These are phyloP conservation scores for Naganishia vaughanmartiniae DNA, from an alignment of 768 basidiomycete species.

Conservation along the genomic window DNA sequence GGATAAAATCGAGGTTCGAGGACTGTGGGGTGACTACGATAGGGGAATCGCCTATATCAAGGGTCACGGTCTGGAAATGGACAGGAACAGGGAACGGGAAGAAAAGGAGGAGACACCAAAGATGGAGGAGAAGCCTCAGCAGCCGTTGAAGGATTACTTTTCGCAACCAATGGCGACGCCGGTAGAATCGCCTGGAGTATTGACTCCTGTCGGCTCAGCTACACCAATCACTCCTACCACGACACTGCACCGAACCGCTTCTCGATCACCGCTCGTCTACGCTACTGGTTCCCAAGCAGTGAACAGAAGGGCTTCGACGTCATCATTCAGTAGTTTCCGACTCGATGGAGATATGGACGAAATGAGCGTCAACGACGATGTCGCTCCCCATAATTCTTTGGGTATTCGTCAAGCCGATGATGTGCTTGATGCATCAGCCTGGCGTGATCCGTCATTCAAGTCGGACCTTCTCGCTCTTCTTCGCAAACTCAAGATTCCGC, in stretches of 20 bases:
- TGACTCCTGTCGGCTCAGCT: constrained; percentile 5
- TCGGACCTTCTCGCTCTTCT: constrained; percentile 45
- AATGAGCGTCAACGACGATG: constrained; percentile 1
- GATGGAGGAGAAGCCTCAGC: constrained; percentile 13
- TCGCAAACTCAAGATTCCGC: constrained; percentile 43
- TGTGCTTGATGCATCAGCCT: constrained; percentile 31
- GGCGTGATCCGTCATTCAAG: constrained; percentile 50
- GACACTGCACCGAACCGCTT: background rate
- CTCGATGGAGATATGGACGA: constrained; percentile 26
- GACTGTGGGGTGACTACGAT: constrained; percentile 88
- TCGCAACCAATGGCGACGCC: background rate
- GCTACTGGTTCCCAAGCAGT: background rate
- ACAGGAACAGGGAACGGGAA: constrained; percentile 6
- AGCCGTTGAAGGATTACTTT: constrained; percentile 24
- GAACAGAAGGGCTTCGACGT: constrained; percentile 16
- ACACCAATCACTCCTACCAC: background rate
- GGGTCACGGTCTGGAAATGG: constrained; percentile 59
- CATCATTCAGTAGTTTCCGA: constrained; percentile 26
- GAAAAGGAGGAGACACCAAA: constrained; percentile 6
- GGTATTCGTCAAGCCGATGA: constrained; percentile 25
- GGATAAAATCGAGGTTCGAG: constrained; percentile 75
- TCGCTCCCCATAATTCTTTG: background rate
- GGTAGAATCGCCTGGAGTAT: constrained; percentile 22
- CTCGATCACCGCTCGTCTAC: background rate
- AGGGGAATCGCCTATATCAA: constrained; percentile 77